phyloP scores from a whole-genome alignment of 2,329 filamentous ascomycete genomes.

The Trichoderma endophyticum region DNA sequence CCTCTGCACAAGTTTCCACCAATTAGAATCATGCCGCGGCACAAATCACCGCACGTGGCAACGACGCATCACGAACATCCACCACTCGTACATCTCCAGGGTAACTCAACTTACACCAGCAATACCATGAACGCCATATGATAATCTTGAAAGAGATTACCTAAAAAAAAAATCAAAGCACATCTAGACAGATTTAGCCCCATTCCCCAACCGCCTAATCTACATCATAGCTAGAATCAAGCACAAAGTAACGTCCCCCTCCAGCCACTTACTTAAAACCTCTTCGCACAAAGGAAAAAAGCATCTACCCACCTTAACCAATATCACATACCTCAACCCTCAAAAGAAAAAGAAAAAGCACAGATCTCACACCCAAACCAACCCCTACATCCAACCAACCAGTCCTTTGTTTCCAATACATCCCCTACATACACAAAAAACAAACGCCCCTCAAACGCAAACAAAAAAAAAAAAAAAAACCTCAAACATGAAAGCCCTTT shows the following conservation, averaged over 20 bases:
- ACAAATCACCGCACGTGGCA: not conserved
- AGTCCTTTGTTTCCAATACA: not conserved
- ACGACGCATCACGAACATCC: not conserved
- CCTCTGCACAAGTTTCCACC: not conserved
- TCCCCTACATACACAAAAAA: no score
- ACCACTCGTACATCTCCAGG: not conserved
- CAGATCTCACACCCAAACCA: not conserved
- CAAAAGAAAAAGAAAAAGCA: not conserved
- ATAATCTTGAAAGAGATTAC: not conserved
- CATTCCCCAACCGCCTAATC: not conserved
- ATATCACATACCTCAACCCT: not conserved
- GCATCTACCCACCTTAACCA: not conserved
- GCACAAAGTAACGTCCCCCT: no score
- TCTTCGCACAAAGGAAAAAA: not conserved
- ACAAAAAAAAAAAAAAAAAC: not conserved
- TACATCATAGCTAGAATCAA: not conserved
- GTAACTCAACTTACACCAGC: not conserved
- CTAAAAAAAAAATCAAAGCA: not conserved
- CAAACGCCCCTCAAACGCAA: not conserved
- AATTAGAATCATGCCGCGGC: not conserved
- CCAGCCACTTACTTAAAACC: not conserved
- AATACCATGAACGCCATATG: not conserved
- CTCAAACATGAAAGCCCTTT: not conserved
- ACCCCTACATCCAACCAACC: not conserved
- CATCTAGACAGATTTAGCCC: not conserved